Evolutionary conservation across 345 rosid species (phyloP).

Genomic region (Camelina laxa): DNA sequence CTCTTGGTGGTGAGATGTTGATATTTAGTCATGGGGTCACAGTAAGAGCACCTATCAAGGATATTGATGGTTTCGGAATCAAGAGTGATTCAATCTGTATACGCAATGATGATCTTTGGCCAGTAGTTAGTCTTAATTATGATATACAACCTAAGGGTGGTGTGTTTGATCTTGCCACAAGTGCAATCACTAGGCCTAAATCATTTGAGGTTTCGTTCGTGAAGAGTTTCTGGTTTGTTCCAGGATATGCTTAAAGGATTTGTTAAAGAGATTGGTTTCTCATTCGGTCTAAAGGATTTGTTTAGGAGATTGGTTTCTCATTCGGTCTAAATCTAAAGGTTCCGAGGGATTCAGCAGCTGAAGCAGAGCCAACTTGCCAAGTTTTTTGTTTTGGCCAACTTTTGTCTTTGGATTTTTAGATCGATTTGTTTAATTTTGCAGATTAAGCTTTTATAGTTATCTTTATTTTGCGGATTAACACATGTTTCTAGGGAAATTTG

Average conservation of each 20-base stretch:
- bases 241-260: slow-evolving; percentile 7
- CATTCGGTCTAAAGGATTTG: background rate
- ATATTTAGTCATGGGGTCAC: slow-evolving; percentile 12
- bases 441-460: background rate
- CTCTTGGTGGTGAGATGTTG: slow-evolving; percentile 31
- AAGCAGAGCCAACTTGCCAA: background rate
- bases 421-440: background rate
- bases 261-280: background rate
- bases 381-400: background rate
- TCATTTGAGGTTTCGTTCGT: background rate
- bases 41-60: background rate
- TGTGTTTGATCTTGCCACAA: slow-evolving; percentile 14
- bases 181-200: background rate
- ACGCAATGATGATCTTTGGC: background rate
- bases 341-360: background rate
- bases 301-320: background rate
- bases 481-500: background rate
- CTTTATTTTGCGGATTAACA: background rate
- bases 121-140: background rate
- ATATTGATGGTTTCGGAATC: background rate
- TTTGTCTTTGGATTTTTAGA: background rate
- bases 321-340: background rate
- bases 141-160: background rate
- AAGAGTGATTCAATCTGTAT: slow-evolving; percentile 13
- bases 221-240: slow-evolving; percentile 22